Evolutionary conservation across 2,329 filamentous ascomycete species (phyloP).

Genomic region (Talaromyces sp.): DNA sequence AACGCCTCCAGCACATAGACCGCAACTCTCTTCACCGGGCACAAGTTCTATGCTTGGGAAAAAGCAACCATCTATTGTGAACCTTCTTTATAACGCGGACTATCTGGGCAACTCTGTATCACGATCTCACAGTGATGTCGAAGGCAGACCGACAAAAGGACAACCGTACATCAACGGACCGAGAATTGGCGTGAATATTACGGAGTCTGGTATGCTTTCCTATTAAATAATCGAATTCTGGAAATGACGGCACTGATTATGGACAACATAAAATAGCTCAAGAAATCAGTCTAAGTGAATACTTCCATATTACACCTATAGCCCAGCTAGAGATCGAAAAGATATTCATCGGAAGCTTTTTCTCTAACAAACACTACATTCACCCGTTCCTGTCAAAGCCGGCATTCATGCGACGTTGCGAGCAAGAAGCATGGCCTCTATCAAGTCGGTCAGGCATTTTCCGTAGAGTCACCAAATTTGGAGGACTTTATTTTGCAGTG

Average conservation of each 20-base stretch:
- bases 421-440: slow-evolving; percentile 14
- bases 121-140: background rate
- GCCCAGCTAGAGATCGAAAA: slow-evolving; percentile 29
- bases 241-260: background rate
- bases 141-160: background rate
- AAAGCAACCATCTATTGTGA: background rate
- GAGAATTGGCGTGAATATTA: too few species aligned
- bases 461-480: background rate
- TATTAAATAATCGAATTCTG: too few species aligned
- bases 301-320: background rate
- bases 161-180: background rate
- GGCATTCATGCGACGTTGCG: slow-evolving; percentile 25
- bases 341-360: slow-evolving; percentile 30
- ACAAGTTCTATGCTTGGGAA: background rate
- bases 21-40: background rate
- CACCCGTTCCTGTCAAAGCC: slow-evolving; percentile 27
- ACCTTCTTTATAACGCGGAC: background rate
- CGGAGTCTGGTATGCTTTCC: too few species aligned
- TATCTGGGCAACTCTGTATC: background rate
- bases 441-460: background rate
- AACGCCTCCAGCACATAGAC: background rate
- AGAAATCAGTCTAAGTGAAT: background rate
- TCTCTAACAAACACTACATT: slow-evolving; percentile 31
- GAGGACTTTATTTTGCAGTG: background rate
- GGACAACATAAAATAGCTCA: background rate